Conservation (phyloP, 345 rosid genomes). For the Arabis alpina region DNA sequence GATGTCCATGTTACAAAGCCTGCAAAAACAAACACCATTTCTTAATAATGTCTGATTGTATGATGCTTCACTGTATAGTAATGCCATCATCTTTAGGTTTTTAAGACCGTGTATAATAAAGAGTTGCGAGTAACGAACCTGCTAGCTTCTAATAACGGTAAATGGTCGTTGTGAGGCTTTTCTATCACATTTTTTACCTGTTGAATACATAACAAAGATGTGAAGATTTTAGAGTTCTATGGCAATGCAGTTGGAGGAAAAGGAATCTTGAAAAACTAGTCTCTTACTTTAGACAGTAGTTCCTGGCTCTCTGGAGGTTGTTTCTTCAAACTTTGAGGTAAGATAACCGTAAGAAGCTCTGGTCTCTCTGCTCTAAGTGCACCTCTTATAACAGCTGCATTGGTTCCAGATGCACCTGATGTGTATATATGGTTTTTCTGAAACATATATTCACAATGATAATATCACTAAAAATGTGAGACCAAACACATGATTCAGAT, state of each 20-base stretch:
- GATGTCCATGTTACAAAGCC: conserved; percentile 96
- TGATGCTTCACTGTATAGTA: too few species aligned
- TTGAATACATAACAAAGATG: conserved; percentile 2
- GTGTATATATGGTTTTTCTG: conserved; percentile 99
- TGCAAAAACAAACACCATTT: conserved; percentile 43
- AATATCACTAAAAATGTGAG: too few species aligned
- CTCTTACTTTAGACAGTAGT: conserved; percentile 75
- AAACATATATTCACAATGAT: too few species aligned
- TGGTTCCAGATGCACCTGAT: conserved; percentile 98
- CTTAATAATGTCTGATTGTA: background rate
- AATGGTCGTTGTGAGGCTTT: conserved; percentile 81
- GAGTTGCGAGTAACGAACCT: conserved; percentile 47
- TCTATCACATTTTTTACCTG: conserved; percentile 83
- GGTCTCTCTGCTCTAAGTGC: conserved; percentile 96
- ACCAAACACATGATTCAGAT: background rate
- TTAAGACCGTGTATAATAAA: too few species aligned
- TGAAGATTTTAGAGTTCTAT: background rate
- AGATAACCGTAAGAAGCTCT: conserved; percentile 85
- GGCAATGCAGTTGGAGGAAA: background rate
- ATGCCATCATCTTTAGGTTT: too few species aligned
- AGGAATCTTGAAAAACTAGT: background rate
- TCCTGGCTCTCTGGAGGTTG: conserved; percentile 99
- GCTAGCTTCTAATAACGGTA: conserved; percentile 84
- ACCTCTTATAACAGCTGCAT: conserved; percentile 98
- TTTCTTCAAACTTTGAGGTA: conserved; percentile 90